Evolutionary conservation across 805 yeast species (phyloP).

Genomic region (Cyberlindnera mycetangii): DNA sequence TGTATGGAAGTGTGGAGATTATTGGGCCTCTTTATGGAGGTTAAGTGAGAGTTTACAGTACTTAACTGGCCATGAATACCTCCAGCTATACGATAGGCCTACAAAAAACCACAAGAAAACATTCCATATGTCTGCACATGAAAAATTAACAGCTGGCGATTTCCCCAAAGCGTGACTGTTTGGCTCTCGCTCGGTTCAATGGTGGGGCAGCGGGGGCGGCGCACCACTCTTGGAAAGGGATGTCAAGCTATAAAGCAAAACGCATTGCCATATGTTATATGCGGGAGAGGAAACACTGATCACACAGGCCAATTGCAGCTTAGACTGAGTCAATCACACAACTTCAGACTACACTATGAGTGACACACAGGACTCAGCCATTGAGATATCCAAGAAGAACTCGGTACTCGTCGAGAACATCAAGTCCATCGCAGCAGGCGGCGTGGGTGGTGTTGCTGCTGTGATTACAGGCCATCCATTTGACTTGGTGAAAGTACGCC

Average conservation of each 20-base stretch:
- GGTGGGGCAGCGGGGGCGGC: conserved; percentile 4
- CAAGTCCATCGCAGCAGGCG: conserved; percentile 89
- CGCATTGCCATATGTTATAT: neutral
- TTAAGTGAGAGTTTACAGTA: too few species aligned
- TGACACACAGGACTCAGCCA: conserved; percentile 21
- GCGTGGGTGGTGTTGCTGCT: conserved; percentile 95
- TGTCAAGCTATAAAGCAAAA: neutral
- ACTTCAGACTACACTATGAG: conserved; percentile 6
- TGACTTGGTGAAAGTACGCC: conserved; percentile 86
- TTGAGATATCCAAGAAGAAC: conserved; percentile 51
- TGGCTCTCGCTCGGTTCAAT: conserved; percentile 9
- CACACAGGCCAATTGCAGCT: too few species aligned
- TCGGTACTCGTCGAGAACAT: conserved; percentile 59
- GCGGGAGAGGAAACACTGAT: neutral
- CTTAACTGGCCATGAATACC: too few species aligned
- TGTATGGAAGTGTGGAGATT: neutral
- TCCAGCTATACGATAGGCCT: too few species aligned
- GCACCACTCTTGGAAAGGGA: neutral
- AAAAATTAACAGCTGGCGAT: too few species aligned
- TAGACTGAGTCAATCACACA: neutral
- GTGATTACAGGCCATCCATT: conserved; percentile 96
- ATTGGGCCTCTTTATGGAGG: neutral
- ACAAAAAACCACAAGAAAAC: too few species aligned
- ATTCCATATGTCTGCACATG: too few species aligned
- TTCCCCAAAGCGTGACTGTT: neutral